phyloP scores from a whole-genome alignment of 176 grass and related monocot species.

The Chrysopogon serrulatus region DNA sequence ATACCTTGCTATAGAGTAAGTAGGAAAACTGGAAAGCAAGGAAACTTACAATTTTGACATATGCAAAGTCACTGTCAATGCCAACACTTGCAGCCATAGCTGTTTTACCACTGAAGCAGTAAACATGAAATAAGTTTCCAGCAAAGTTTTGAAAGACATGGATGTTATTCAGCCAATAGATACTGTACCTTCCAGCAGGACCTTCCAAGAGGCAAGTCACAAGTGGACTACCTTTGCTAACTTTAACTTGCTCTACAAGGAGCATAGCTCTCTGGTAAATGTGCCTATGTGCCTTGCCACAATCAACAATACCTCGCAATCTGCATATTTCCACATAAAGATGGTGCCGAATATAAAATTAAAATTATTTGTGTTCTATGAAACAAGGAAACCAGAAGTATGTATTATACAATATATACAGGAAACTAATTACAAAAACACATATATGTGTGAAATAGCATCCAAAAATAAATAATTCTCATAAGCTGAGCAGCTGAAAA shows the following conservation, averaged over 20 bases:
- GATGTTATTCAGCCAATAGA: background rate
- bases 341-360: background rate
- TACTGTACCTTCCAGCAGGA: constrained; percentile 64
- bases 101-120: constrained; percentile 60
- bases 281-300: constrained; percentile 66
- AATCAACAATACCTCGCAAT: constrained; percentile 87
- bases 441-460: background rate
- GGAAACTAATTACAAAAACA: background rate
- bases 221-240: constrained; percentile 87
- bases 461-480: background rate
- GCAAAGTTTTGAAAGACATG: background rate
- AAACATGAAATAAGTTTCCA: background rate
- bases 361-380: background rate
- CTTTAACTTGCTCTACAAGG: constrained; percentile 92
- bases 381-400: constrained; percentile 9
- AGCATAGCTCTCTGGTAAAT: constrained; percentile 86
- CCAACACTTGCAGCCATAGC: constrained; percentile 74
- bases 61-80: constrained; percentile 94
- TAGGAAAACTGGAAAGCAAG: constrained; percentile 13
- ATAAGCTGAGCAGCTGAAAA: background rate
- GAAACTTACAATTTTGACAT: constrained; percentile 91
- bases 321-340: constrained; percentile 30
- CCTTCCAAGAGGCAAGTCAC: constrained; percentile 96
- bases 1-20: background rate
- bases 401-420: background rate